Conservation (phyloP, 129 eudicot species). For the Lactuca saligna region DNA sequence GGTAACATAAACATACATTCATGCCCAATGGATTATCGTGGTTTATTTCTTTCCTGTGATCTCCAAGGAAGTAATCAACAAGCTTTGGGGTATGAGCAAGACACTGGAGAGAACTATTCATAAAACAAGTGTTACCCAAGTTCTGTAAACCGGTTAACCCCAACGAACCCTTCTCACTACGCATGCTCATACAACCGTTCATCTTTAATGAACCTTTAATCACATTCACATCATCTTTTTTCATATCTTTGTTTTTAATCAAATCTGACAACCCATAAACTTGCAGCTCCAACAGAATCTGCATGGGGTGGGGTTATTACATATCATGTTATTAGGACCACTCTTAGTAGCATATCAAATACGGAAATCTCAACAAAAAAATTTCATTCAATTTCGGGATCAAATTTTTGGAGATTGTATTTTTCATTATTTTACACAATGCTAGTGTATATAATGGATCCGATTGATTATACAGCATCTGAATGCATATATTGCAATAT, state of each 20-base stretch:
- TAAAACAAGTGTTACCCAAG: slow-evolving; percentile 95
- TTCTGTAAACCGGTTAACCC: slow-evolving; percentile 97
- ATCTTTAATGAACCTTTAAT: slow-evolving; percentile 44
- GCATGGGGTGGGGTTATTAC: slow-evolving; percentile 18
- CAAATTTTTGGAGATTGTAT: no score
- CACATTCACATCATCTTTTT: slow-evolving; percentile 51
- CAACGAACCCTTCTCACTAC: slow-evolving; percentile 76
- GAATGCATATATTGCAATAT: no score
- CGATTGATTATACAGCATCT: no score
- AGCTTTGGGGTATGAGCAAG: slow-evolving; percentile 97
- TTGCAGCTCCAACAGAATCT: slow-evolving; percentile 93
- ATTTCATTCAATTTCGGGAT: no score
- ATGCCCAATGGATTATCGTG: slow-evolving; percentile 90
- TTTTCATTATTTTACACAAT: no score
- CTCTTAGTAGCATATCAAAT: neutral
- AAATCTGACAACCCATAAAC: slow-evolving; percentile 90
- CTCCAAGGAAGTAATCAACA: slow-evolving; percentile 98
- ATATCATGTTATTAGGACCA: slow-evolving; percentile 4
- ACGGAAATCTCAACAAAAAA: no score
- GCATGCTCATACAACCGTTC: slow-evolving; percentile 42
- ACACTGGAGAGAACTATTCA: slow-evolving; percentile 99
- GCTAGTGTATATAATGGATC: no score
- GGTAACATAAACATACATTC: slow-evolving; percentile 59
- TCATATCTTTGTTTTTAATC: slow-evolving; percentile 53
- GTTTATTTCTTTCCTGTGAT: slow-evolving; percentile 86